Conservation (phyloP, 257 asterid genomes). For the Solanum piurae region DNA sequence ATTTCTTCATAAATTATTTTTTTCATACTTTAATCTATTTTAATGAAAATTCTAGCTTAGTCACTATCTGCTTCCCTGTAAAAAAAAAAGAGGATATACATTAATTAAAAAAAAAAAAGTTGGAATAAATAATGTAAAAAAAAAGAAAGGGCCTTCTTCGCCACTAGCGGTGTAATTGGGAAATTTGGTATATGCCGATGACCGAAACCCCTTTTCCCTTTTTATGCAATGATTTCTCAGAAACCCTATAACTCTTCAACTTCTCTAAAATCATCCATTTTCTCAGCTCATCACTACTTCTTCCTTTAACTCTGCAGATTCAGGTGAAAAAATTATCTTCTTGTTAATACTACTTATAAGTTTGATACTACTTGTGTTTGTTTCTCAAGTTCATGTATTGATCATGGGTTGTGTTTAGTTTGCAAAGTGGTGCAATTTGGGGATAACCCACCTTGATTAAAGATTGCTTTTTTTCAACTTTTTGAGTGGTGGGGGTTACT, state of each 20-base stretch:
- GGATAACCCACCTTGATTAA: neutral
- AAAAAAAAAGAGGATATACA: neutral
- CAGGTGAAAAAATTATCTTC: neutral
- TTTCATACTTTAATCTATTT: too few relatives aligned
- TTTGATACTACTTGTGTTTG: neutral
- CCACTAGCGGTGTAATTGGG: neutral
- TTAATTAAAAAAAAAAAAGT: neutral
- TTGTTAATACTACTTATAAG: neutral
- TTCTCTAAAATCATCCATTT: neutral
- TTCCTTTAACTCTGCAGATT: neutral
- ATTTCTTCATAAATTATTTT: neutral
- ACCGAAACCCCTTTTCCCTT: neutral
- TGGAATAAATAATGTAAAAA: neutral
- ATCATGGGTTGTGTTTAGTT: neutral
- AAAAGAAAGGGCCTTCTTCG: neutral
- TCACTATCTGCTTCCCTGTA: neutral
- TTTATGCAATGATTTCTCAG: neutral
- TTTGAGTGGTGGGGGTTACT: neutral
- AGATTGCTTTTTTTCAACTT: neutral
- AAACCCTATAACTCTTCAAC: neutral
- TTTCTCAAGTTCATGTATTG: neutral
- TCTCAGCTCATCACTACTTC: neutral
- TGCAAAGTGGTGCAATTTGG: neutral
- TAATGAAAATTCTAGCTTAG: neutral
- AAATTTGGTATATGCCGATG: neutral